Evolutionary conservation across 1,139 yeast genomes (phyloP).

Genomic region (Kodamaea derodonti): DNA sequence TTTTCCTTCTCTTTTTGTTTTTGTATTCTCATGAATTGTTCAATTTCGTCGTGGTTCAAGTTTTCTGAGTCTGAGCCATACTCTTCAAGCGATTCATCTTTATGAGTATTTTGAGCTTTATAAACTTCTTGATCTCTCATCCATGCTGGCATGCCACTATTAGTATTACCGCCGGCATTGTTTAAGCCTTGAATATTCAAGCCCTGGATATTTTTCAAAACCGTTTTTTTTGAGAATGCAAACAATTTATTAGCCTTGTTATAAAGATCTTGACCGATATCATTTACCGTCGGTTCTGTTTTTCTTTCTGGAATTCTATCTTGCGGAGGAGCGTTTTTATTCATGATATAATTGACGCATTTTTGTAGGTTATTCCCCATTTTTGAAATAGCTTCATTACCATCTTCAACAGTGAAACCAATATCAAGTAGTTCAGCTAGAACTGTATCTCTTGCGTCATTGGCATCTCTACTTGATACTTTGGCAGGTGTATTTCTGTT

Average conservation of each 20-base stretch:
- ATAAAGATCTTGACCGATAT: conserved; percentile 59
- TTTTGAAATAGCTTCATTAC: conserved; percentile 55
- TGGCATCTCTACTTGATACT: background rate
- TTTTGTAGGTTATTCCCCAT: conserved; percentile 59
- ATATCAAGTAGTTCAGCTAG: conserved; percentile 74
- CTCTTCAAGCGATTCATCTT: conserved; percentile 18
- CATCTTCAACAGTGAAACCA: conserved; percentile 66
- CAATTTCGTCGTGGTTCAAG: conserved; percentile 41
- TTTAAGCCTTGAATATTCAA: conserved; percentile 35
- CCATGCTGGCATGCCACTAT: conserved; percentile 67
- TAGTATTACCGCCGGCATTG: background rate
- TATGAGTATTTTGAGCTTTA: conserved; percentile 32
- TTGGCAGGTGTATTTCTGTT: too few relatives aligned
- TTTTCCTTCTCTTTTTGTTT: conserved; percentile 37
- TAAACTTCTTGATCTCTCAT: conserved; percentile 59
- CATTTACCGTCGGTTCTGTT: conserved; percentile 34
- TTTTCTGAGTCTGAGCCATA: conserved; percentile 46
- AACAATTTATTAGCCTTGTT: conserved; percentile 61
- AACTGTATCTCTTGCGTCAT: conserved; percentile 39
- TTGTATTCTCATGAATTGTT: conserved; percentile 36
- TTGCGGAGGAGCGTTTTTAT: conserved; percentile 11
- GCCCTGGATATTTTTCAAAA: conserved; percentile 53
- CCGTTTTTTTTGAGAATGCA: conserved; percentile 57
- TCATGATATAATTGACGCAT: conserved; percentile 70
- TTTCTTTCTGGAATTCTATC: conserved; percentile 1